These are phyloP conservation scores for Pseudocercospora vitis DNA, from an alignment of 2,329 filamentous ascomycete species.

Conservation along the genomic window DNA sequence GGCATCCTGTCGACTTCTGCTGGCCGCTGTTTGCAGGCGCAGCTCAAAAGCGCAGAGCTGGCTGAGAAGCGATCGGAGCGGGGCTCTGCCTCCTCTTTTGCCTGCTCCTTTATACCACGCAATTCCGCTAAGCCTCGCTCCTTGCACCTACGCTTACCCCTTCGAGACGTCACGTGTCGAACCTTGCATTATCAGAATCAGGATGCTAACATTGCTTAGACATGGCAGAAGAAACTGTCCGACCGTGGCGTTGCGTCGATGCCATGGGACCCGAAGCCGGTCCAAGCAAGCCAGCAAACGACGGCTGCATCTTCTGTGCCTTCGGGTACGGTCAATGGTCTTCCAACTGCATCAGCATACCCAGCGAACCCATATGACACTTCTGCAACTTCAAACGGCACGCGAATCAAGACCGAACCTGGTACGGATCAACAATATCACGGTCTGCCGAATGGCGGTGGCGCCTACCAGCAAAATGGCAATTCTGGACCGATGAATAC, in stretches of 20 bases:
- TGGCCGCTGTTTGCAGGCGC: constrained; percentile 13
- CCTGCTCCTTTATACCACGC: constrained; percentile 47
- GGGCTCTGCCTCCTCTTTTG: constrained; percentile 48
- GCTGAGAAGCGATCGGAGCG: constrained; percentile 36
- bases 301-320: constrained; percentile 32
- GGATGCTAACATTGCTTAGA: constrained; percentile 53
- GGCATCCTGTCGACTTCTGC: constrained; percentile 12
- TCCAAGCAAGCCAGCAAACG: constrained; percentile 38
- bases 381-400: constrained; percentile 42
- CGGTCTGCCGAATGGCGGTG: constrained; percentile 30
- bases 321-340: constrained; percentile 22
- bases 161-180: constrained; percentile 32
- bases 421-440: constrained; percentile 38
- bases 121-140: constrained; percentile 25
- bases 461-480: constrained; percentile 28
- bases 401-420: constrained; percentile 56
- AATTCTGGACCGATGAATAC: constrained; percentile 21
- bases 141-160: constrained; percentile 36
- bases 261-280: constrained; percentile 89
- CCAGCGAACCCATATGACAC: constrained; percentile 19
- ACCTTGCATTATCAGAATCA: constrained; percentile 8
- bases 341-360: constrained; percentile 25
- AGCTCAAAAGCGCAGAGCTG: constrained; percentile 21
- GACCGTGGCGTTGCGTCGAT: constrained; percentile 82
- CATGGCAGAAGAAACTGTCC: constrained; percentile 91